phyloP scores from a whole-genome alignment of 768 basidiomycete genomes.

The Suillus spraguei region DNA sequence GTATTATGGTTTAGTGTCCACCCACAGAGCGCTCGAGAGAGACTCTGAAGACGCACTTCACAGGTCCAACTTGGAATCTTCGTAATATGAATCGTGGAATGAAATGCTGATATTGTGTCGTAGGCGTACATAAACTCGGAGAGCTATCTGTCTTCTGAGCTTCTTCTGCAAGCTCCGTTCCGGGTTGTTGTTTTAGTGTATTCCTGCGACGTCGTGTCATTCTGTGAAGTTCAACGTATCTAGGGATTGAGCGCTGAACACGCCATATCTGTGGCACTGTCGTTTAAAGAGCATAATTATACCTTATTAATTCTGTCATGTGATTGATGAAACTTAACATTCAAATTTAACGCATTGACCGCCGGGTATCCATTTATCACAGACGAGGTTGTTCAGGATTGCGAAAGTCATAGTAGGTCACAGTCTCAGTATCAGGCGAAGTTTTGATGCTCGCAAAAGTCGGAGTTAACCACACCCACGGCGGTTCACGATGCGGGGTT shows the following conservation, averaged over 20 bases:
- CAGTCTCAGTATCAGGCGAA: too few relatives aligned
- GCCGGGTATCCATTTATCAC: too few relatives aligned
- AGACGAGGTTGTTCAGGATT: too few relatives aligned
- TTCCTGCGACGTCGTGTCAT: conserved; percentile 2
- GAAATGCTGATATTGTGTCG: conserved; percentile 16
- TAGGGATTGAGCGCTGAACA: background rate
- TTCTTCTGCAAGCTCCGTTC: background rate
- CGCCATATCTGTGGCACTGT: background rate
- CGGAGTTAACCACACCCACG: too few relatives aligned
- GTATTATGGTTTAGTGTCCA: background rate
- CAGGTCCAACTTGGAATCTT: conserved; percentile 14
- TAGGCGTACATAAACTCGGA: background rate
- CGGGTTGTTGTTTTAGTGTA: background rate
- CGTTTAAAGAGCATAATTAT: background rate
- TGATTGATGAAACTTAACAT: too few relatives aligned
- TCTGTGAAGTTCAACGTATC: background rate
- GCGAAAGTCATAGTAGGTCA: too few relatives aligned
- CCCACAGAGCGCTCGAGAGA: background rate
- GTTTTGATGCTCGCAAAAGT: too few relatives aligned
- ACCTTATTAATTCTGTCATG: too few relatives aligned
- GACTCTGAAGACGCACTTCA: conserved; percentile 4
- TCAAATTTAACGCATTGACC: too few relatives aligned
- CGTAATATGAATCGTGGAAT: conserved; percentile 18
- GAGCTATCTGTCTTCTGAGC: background rate
- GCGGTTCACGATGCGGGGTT: too few relatives aligned